Conservation (phyloP, 2,329 filamentous ascomycete species). For the Cadophora luteo-olivacea region DNA sequence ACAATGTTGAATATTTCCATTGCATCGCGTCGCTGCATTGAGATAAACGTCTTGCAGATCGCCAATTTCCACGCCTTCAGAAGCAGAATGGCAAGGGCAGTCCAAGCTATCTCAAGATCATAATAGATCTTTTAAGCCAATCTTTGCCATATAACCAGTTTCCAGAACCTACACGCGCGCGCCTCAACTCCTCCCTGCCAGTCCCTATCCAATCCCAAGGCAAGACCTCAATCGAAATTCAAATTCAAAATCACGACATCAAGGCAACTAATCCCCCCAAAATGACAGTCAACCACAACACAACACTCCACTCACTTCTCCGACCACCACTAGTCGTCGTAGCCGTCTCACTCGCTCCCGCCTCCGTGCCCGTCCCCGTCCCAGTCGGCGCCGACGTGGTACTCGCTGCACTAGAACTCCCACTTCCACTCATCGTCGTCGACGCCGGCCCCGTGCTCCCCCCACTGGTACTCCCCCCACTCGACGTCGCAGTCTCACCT, state of each 20-base stretch:
- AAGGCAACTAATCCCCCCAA: conserved; percentile 35
- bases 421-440: not conserved
- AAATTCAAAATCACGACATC: conserved; percentile 27
- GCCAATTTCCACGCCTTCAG: no score
- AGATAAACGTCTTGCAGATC: no score
- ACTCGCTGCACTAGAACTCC: not conserved
- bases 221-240: no score
- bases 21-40: no score
- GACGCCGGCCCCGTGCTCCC: not conserved
- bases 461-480: not conserved
- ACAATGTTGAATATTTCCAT: no score
- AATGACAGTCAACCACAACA: conserved; percentile 29
- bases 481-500: not conserved
- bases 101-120: no score
- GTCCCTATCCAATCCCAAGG: no score
- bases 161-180: no score
- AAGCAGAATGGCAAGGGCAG: no score
- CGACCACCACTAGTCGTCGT: conserved; percentile 23
- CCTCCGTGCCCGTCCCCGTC: conserved; percentile 9
- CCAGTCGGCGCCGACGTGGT: conserved; percentile 1
- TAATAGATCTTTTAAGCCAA: no score
- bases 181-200: no score
- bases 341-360: conserved; percentile 9
- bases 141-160: no score
- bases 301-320: conserved; percentile 22